Evolutionary conservation across 768 basidiomycete species (phyloP), one percentile per base, ranked within the genome.

Genomic region (Inosperma sp.): DNA sequence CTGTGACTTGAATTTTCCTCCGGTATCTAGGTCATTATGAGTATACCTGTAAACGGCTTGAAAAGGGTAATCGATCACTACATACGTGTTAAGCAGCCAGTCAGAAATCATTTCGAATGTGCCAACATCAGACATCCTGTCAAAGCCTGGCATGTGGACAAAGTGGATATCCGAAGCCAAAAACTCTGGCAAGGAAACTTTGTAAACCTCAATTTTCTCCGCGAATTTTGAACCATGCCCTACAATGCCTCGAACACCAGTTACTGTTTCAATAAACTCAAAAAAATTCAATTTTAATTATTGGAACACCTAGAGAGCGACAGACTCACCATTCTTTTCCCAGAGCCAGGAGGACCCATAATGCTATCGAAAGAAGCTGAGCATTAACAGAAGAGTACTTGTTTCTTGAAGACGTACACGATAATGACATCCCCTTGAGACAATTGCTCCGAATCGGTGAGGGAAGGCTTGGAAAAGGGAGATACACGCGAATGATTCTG

Each of bases 81-180:
- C 39, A 7, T 49, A 61, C 59, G 64, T 59, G 29, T 54, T 49
- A 35, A 54, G 53, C 12, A 65, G 49, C 64, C 60, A 61, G 7
- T 55, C 50, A 5, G 60, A 59, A 17, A 63, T 60, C 26, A 56
- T 58, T 23, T 52, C 40, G 43, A 63, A 30, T 26, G 62, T 59
- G 22, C 62, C 57, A 1, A 51, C 27, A 37, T 65, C 62, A n/a
- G 57, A 44, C 4, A 49, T 56, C 26, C 57, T 51, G 43, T 63
- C 58, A 33, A 65, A 65, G 21, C 60, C 64, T n/a, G 59, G 64
- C 8, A 62, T 63, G 35, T 62, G 60, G 21, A 63, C 53, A 10
- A 62, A 56, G 33, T 60, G 41, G 19, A 61, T 52, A 31, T 53
- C 47, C 45, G 47, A 13, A 21, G 43, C 39, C 3, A 26, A 14